Conservation (phyloP, 257 asterid genomes). For the Solanum tarapatanum region DNA sequence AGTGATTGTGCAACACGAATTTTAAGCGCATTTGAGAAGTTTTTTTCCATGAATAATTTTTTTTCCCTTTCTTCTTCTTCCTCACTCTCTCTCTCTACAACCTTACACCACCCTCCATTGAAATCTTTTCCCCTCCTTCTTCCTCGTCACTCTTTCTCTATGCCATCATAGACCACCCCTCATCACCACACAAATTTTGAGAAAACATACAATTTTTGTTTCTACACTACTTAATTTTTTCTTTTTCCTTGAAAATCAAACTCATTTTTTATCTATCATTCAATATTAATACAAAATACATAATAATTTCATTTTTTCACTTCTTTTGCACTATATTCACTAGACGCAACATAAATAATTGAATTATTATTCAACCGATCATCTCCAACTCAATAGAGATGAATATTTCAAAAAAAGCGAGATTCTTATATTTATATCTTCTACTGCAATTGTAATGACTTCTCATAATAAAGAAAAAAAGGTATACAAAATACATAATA, state of each 20-base stretch:
- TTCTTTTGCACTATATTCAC: neutral
- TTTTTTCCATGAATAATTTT: neutral
- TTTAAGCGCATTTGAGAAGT: neutral
- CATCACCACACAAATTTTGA: neutral
- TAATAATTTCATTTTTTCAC: neutral
- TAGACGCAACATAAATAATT: neutral
- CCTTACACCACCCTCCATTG: neutral
- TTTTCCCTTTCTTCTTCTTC: neutral
- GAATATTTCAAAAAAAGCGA: neutral
- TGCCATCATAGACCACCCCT: neutral
- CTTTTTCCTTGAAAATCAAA: neutral
- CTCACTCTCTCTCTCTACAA: neutral
- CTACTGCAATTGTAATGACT: neutral
- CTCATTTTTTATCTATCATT: neutral
- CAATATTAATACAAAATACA: neutral
- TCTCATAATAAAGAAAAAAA: neutral
- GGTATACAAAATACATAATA: too few species aligned
- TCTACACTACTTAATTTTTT: too few species aligned
- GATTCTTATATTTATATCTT: neutral
- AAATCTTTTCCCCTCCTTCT: neutral
- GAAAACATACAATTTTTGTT: neutral
- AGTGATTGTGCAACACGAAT: neutral
- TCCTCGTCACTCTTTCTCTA: neutral
- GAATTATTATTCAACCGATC: neutral
- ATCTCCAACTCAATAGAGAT: neutral